These are phyloP conservation scores for Phytophthora sp. DNA, from an alignment of 352 stramenopile genomes.

Conservation along the genomic window DNA sequence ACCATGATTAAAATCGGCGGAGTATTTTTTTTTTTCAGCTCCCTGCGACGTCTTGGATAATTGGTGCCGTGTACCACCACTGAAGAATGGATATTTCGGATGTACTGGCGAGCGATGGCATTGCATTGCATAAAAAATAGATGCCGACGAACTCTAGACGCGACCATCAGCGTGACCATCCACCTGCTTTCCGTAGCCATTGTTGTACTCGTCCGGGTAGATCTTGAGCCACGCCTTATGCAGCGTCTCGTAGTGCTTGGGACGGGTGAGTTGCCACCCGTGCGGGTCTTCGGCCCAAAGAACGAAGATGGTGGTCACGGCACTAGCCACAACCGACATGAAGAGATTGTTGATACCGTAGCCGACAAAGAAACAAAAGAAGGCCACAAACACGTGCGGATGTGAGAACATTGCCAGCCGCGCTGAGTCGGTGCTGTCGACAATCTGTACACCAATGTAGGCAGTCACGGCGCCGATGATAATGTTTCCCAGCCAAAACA, in stretches of 20 bases:
- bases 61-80: too few species aligned
- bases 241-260: constrained; percentile 71
- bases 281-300: constrained; percentile 84
- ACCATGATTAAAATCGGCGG: too few species aligned
- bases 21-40: too few species aligned
- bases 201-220: constrained; percentile 87
- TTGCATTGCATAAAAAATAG: too few species aligned
- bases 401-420: constrained; percentile 68
- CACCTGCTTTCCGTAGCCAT: constrained; percentile 72
- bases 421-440: constrained; percentile 54
- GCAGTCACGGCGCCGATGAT: constrained; percentile 71
- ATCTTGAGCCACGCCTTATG: constrained; percentile 83
- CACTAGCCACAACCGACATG: constrained; percentile 79
- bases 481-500: constrained; percentile 87
- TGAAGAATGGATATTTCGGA: too few species aligned
- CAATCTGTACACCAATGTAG: constrained; percentile 66
- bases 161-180: constrained; percentile 24
- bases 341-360: constrained; percentile 72
- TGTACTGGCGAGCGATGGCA: too few species aligned
- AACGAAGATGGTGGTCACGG: constrained; percentile 86
- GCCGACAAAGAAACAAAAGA: constrained; percentile 79
- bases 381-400: constrained; percentile 65
- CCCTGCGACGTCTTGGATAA: too few species aligned
- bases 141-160: constrained; percentile 3
- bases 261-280: constrained; percentile 75